Percentiles rank a stretch among this genome's conserved stretches.
Evolutionary conservation across 371 early-diverging fungal species (phyloP).

Genomic region (Syncephalastrum sp.): DNA sequence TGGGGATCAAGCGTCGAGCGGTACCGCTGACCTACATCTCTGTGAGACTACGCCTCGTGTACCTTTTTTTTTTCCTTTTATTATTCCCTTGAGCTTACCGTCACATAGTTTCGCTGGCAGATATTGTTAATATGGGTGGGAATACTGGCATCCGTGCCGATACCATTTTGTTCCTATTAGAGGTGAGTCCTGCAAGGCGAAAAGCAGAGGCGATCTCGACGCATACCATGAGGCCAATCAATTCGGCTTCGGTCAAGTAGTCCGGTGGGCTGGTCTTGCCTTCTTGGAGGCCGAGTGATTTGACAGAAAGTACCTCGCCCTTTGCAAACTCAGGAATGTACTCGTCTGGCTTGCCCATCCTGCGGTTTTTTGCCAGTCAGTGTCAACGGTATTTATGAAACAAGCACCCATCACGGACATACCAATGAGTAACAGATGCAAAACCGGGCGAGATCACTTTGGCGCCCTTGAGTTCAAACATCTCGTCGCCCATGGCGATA

Average conservation of each 20-base stretch:
- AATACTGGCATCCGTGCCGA: conserved; percentile 82
- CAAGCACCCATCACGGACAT: background rate
- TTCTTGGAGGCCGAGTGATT: conserved; percentile 30
- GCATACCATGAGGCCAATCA: conserved; percentile 53
- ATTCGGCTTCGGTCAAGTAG: conserved; percentile 68
- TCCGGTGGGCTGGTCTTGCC: conserved; percentile 67
- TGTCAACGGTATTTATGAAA: too few relatives aligned
- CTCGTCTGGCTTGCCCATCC: conserved; percentile 44
- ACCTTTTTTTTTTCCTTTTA: background rate
- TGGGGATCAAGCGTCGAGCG: conserved; percentile 43
- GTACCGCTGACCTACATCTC: conserved; percentile 21
- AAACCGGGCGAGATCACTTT: conserved; percentile 43
- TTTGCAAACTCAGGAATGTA: conserved; percentile 46
- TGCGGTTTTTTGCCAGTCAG: background rate
- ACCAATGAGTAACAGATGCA: conserved; percentile 57
- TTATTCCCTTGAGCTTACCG: conserved; percentile 10
- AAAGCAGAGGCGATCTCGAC: background rate
- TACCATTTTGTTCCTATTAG: conserved; percentile 68
- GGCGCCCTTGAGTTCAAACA: conserved; percentile 45
- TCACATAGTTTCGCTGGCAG: conserved; percentile 64
- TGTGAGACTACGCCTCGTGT: background rate
- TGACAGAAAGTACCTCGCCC: conserved; percentile 29
- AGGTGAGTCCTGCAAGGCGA: background rate
- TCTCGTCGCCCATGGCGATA: conserved; percentile 50
- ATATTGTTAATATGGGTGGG: conserved; percentile 77